Base-by-base conservation (phyloP, 2,329 filamentous ascomycete genomes). In the Paramyrothecium roridum region DNA sequence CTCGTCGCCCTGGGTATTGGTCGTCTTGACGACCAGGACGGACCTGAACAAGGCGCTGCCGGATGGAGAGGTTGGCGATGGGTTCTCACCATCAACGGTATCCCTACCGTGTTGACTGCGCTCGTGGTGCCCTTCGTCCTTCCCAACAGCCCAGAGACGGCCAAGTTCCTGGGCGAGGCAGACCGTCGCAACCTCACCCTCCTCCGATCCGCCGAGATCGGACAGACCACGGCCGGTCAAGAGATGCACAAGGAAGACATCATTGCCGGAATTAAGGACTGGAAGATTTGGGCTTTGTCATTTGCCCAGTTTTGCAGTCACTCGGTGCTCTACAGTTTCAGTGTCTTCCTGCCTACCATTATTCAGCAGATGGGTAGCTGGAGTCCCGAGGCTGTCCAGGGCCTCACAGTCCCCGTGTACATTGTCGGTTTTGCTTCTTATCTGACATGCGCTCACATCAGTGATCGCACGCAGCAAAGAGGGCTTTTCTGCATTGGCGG, bases 131-230 rank as follows among this genome's bases (percentile, higher is more conserved):
- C 84, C 73, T 89, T 84, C 78, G 77, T 84, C 66, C 73, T 92
- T 3, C 85, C 88, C 1, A 85, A 90, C 64, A 83, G 81, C 23
- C 87, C 87, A 0, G 83, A 88, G 58, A 84, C 81, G 0, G 82
- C 85, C 0, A 76, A 73, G 43, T 90, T 85, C 70, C 77, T 91
- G 7, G 78, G 74, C 0, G 72, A 81, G 45, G 85, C 91, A 62
- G 82, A 80, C 54, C 49, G 49, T 30, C 49, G 20, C 11, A 76
- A 77, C 2, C 73, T 90, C 1, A 73, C 74, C 2, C 55, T 67
- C 0, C 65, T 64, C 21, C 67, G 77, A 8, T 58, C 79, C 2
- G 63, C 62, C 8, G 58, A 73, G 16, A 51, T 51, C 37, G 49
- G 49, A 21, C 49, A 51, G 33, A 51, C 49, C 30, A 51, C 33